These are phyloP conservation scores for Termitomyces sp. DNA, from an alignment of 768 basidiomycete species.

Conservation along the genomic window DNA sequence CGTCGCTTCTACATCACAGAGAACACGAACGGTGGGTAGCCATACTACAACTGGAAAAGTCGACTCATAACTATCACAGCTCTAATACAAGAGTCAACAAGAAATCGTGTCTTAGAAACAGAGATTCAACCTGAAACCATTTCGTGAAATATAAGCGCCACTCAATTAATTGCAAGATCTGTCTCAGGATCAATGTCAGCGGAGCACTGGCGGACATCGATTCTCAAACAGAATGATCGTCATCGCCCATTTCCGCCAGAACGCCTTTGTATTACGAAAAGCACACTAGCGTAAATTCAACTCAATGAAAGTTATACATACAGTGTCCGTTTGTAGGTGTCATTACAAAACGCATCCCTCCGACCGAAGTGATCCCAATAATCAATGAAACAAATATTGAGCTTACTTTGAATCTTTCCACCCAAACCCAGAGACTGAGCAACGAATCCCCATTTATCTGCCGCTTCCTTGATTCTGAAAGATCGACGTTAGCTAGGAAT, in stretches of 20 bases:
- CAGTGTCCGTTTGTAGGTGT: background rate
- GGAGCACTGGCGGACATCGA: constrained; percentile 14
- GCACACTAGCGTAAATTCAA: background rate
- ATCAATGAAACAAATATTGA: constrained; percentile 1
- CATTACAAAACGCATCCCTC: background rate
- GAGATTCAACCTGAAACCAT: constrained; percentile 44
- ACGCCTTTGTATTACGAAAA: background rate
- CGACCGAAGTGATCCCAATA: constrained; percentile 4
- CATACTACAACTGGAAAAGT: too few relatives aligned
- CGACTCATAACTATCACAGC: constrained; percentile 44
- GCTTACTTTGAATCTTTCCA: constrained; percentile 25
- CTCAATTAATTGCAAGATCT: background rate
- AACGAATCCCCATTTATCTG: constrained; percentile 70
- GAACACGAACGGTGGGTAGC: constrained; percentile 86
- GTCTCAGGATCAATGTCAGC: too few relatives aligned
- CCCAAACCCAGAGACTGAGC: constrained; percentile 56
- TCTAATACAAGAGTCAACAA: constrained; percentile 84
- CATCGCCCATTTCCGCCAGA: background rate
- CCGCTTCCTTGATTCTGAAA: constrained; percentile 65
- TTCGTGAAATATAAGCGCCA: background rate
- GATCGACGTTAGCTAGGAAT: constrained; percentile 4
- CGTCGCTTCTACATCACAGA: constrained; percentile 91
- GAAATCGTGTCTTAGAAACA: constrained; percentile 79
- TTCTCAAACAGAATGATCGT: background rate
- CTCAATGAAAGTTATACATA: background rate